phyloP scores from a whole-genome alignment of 805 yeast species.

The Cyberlindnera mississippiensis region DNA sequence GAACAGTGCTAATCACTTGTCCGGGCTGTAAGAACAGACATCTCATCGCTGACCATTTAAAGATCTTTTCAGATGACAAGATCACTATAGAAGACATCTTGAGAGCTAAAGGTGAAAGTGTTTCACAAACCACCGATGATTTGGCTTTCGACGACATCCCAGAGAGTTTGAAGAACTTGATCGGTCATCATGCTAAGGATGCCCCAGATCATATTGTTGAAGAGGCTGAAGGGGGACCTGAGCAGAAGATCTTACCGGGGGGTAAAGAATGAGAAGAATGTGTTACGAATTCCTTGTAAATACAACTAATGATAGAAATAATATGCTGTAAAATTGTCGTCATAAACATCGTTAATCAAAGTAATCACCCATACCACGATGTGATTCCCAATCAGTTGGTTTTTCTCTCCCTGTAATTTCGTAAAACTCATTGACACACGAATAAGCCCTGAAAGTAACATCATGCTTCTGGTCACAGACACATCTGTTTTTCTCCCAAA shows the following conservation, averaged over 20 bases:
- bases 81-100: constrained; percentile 79
- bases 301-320: background rate
- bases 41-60: constrained; percentile 83
- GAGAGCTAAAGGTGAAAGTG: constrained; percentile 69
- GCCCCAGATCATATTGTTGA: constrained; percentile 43
- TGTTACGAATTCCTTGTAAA: background rate
- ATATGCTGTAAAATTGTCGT: background rate
- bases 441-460: constrained; percentile 69
- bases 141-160: constrained; percentile 68
- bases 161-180: constrained; percentile 41
- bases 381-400: constrained; percentile 66
- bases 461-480: constrained; percentile 58
- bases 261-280: background rate
- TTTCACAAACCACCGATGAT: constrained; percentile 62
- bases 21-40: constrained; percentile 90
- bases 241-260: constrained; percentile 6
- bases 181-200: constrained; percentile 69
- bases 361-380: constrained; percentile 25
- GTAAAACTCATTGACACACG: constrained; percentile 63
- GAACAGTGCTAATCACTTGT: constrained; percentile 86
- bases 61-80: constrained; percentile 74
- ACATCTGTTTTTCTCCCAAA: constrained; percentile 45
- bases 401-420: constrained; percentile 49
- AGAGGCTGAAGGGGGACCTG: background rate
- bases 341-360: constrained; percentile 5